Percentiles rank a stretch among this genome's conserved stretches.
Evolutionary conservation across 2,329 filamentous ascomycete species (phyloP).

Genomic region (Akanthomyces uredinophilus): DNA sequence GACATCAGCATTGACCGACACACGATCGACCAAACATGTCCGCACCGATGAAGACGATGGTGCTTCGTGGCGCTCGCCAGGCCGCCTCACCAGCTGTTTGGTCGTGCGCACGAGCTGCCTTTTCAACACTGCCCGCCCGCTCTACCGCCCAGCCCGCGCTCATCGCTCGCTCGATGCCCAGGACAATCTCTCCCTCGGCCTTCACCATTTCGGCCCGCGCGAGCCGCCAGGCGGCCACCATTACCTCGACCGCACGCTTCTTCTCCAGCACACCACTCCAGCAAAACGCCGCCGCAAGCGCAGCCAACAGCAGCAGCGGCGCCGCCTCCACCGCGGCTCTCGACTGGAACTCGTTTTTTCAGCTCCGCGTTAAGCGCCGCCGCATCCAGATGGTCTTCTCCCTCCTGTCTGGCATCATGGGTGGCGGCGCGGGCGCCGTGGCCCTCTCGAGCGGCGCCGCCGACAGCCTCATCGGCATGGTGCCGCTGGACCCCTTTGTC

Average conservation of each 20-base stretch:
- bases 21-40: neutral
- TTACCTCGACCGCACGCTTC: conserved; percentile 18
- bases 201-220: conserved; percentile 16
- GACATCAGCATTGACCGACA: too few relatives aligned
- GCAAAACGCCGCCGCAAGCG: conserved; percentile 20
- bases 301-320: conserved; percentile 25
- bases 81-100: neutral
- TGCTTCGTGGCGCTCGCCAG: conserved; percentile 7
- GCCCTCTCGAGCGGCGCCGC: conserved; percentile 66
- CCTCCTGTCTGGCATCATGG: conserved; percentile 56
- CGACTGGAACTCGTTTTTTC: conserved; percentile 91
- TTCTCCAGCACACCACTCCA: conserved; percentile 19
- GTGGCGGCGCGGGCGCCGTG: conserved; percentile 58
- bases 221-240: neutral
- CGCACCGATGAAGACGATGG: conserved; percentile 12
- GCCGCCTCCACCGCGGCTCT: conserved; percentile 39
- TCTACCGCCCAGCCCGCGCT: neutral
- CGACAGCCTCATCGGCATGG: conserved; percentile 63
- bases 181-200: conserved; percentile 8
- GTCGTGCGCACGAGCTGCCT: conserved; percentile 2
- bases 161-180: neutral
- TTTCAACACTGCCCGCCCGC: conserved; percentile 1
- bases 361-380: conserved; percentile 77
- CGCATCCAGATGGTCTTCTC: conserved; percentile 79
- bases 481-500: conserved; percentile 84